Conservation (phyloP, 1,139 yeast species). For the Wickerhamomyces sp. region DNA sequence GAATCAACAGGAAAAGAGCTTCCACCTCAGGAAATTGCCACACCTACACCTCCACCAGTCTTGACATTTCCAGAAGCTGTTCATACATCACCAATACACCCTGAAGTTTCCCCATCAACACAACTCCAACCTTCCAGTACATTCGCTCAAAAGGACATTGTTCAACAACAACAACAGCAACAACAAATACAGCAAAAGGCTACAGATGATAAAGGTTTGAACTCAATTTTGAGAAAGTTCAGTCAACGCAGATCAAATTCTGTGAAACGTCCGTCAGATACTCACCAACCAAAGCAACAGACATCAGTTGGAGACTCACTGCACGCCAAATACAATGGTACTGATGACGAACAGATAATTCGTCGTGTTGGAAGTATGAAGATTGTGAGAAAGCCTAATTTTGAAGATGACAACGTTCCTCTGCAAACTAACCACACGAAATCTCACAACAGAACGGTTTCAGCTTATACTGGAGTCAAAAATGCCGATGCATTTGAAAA, state of each 20-base stretch:
- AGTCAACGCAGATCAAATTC: constrained; percentile 24
- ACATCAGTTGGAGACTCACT: not conserved
- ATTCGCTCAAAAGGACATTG: constrained; percentile 18
- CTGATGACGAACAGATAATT: constrained; percentile 10
- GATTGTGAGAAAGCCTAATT: constrained; percentile 10
- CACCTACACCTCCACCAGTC: constrained; percentile 32
- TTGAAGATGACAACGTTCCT: constrained; percentile 11
- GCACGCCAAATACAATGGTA: constrained; percentile 5
- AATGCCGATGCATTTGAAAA: too few species aligned
- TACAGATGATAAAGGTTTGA: constrained; percentile 22
- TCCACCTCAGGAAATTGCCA: constrained; percentile 2
- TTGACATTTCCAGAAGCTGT: constrained; percentile 64
- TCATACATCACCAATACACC: constrained; percentile 47
- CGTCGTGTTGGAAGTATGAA: constrained; percentile 23
- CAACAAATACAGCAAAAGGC: too few species aligned
- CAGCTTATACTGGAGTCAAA: constrained; percentile 30
- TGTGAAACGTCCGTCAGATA: constrained; percentile 16
- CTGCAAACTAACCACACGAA: constrained; percentile 19
- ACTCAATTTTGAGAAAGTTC: constrained; percentile 26
- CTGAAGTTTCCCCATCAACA: constrained; percentile 20
- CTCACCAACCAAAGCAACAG: not conserved
- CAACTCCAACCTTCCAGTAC: constrained; percentile 18
- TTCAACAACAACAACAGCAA: constrained; percentile 17
- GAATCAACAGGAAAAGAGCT: not conserved
- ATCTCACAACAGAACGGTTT: constrained; percentile 34